Conservation (phyloP, 176 grass and related monocot species). For the Chrysopogon serrulatus region DNA sequence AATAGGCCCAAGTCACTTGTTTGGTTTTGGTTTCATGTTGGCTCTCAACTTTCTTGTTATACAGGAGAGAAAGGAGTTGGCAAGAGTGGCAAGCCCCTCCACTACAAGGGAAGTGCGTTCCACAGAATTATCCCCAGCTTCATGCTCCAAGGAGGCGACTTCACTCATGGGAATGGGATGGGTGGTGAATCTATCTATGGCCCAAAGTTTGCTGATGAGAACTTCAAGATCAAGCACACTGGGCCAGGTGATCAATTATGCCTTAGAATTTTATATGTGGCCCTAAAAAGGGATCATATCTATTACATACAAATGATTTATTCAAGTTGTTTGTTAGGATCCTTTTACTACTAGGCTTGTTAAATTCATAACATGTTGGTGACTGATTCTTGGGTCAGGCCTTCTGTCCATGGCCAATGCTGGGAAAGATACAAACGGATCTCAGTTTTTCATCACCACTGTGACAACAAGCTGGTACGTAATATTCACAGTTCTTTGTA, state of each 20-base stretch:
- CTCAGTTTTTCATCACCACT: conserved; percentile 98
- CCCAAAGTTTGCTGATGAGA: conserved; percentile 83
- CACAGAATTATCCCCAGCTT: conserved; percentile 98
- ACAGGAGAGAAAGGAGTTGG: conserved; percentile 91
- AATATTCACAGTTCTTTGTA: neutral
- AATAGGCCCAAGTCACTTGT: neutral
- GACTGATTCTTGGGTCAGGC: conserved; percentile 28
- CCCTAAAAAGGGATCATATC: neutral
- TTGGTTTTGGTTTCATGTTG: neutral
- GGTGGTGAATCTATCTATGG: conserved; percentile 97
- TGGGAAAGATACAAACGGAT: conserved; percentile 82
- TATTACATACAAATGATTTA: neutral
- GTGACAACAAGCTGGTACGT: conserved; percentile 98
- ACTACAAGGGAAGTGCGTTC: conserved; percentile 91
- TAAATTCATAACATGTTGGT: neutral
- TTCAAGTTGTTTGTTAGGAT: neutral
- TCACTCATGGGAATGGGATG: conserved; percentile 91
- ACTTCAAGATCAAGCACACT: conserved; percentile 98
- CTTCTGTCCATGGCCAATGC: conserved; percentile 98
- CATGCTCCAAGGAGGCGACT: conserved; percentile 99
- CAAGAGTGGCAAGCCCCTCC: conserved; percentile 84
- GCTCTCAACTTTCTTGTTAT: neutral
- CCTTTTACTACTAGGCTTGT: neutral
- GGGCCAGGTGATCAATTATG: conserved; percentile 58
- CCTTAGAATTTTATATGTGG: neutral